Evolutionary conservation across 805 yeast genomes (phyloP), one percentile per base, ranked within the genome.

Genomic region (Saturnispora besseyi): DNA sequence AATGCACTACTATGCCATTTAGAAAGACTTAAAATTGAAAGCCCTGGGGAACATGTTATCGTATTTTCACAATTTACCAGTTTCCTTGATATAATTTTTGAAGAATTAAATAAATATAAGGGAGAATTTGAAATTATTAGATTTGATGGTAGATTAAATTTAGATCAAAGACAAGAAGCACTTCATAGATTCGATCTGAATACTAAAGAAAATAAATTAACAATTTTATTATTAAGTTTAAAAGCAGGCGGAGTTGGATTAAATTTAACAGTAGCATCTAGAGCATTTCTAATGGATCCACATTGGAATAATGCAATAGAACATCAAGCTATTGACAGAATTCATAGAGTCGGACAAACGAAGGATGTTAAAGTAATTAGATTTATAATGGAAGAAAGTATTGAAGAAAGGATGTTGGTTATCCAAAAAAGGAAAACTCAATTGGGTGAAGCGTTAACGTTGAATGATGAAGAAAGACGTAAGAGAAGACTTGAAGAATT

Each of bases 241-340:
- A 90, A 88, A 63, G 95, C 96, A 0, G 97, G 97, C 24, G 97
- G 97, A 7, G 96, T 89, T 11, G 97, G 97, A 0, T 71, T 90
- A 54, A 90, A 90, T 60, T 69, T 90, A 53, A 90, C 96, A 0
- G 79, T 82, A 46, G 96, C 97, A 0, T 83, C 87, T 0, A 74
- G 78, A 33, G 97, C 95, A 2, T 88, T 81, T 57, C 74, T 90
- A 77, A 84, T 91, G 87, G 97, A 90, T 60, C 96, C 97, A 0
- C 90, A 96, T 93, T 90, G 97, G 97, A 86, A 93, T 30, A 95
- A 87, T 43, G 87, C 95, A 45, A 79, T 84, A 48, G 96, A 88
- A 59, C 87, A 86, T 46, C 96, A 88, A 63, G 96, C 96, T 0
- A 86, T 89, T 52, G 96, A 89, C 66, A 66, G 98, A 58, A 76